Base-by-base conservation (phyloP, 2,329 filamentous ascomycete species). In the Trichoderma arundinaceum region DNA sequence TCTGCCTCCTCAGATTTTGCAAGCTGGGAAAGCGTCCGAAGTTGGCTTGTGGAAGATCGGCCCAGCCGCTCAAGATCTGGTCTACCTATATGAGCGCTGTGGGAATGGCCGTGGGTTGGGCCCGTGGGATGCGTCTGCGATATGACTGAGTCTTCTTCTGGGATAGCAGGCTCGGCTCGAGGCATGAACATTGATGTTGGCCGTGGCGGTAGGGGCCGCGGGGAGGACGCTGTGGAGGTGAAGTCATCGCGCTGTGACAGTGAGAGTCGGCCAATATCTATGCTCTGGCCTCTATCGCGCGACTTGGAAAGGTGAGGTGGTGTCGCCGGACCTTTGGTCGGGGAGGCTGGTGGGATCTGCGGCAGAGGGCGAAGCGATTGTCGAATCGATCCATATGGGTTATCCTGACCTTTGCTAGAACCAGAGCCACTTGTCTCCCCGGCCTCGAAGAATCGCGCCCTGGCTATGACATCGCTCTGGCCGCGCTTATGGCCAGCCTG, bases 21-120 rank as follows among this genome's bases (percentile, higher is more conserved):
- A 69, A 96, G 86, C 72, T 89, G 90, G 7, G 94, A 97, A 43
- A 98, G 82, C 0, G 92, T 94, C 49, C 94, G 89, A 22, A 99
- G 84, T 76, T 99, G 92, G 66, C 90, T 90, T 1, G 95, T 98
- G 0, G 94, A 91, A 0, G 95, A 98, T 71, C 92, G 92, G 66
- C 94, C 90, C 17, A 99, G 83, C 39, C 87, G 89, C 75, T 93
- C 87, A 10, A 98, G 83, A 69, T 97, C 93, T 2, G 92, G 89
- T 0, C 86, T 83, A 7, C 83, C 84, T 15, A 93, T 80, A 70
- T 72, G 77, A 66, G 75, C 78, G 74, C 72, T 79, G 33, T 60
- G 41, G 32, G 56, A 44, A 2, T 43, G 41, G 74, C 72, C 79
- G 10, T 62, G 60, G 1, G 35, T 54, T 3, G 52, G 52, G n/a